These are phyloP conservation scores for Cryptosporidium ubiquitum DNA, from an alignment of 169 alveolate species.

Conservation along the genomic window DNA sequence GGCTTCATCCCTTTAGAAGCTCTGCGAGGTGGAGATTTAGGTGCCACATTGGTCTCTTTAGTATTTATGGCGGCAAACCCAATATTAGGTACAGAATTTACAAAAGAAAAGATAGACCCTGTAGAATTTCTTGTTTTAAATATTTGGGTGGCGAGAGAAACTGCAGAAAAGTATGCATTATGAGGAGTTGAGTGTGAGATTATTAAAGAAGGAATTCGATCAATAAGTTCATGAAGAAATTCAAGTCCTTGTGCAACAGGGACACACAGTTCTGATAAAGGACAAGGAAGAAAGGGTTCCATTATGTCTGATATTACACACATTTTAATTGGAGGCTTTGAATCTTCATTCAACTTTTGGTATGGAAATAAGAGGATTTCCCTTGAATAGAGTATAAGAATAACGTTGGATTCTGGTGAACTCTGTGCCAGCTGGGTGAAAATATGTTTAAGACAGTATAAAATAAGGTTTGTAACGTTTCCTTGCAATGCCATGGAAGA, in stretches of 20 bases:
- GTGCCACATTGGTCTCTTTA: constrained; percentile 52
- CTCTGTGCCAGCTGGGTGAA: constrained; percentile 10
- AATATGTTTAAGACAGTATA: constrained; percentile 56
- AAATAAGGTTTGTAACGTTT: constrained; percentile 14
- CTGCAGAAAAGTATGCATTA: constrained; percentile 61
- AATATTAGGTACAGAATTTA: constrained; percentile 38
- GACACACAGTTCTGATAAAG: constrained; percentile 48
- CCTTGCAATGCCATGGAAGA: constrained; percentile 49
- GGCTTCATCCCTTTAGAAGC: constrained; percentile 60
- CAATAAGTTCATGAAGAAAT: constrained; percentile 30
- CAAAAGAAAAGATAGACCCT: constrained; percentile 45
- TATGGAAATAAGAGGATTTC: constrained; percentile 58
- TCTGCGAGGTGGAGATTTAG: constrained; percentile 69
- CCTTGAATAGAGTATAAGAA: constrained; percentile 43
- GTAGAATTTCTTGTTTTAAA: constrained; percentile 17
- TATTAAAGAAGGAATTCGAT: constrained; percentile 14
- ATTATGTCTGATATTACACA: constrained; percentile 44
- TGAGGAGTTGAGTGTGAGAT: constrained; percentile 45
- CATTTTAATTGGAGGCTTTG: constrained; percentile 34
- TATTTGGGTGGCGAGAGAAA: constrained; percentile 63
- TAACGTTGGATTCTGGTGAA: constrained; percentile 42
- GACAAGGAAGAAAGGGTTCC: constrained; percentile 69
- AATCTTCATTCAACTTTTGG: neutral
- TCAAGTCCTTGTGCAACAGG: constrained; percentile 40
- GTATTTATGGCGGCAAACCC: constrained; percentile 60